Evolutionary conservation across 345 rosid species (phyloP).

Genomic region (Eucalyptus cloeziana): DNA sequence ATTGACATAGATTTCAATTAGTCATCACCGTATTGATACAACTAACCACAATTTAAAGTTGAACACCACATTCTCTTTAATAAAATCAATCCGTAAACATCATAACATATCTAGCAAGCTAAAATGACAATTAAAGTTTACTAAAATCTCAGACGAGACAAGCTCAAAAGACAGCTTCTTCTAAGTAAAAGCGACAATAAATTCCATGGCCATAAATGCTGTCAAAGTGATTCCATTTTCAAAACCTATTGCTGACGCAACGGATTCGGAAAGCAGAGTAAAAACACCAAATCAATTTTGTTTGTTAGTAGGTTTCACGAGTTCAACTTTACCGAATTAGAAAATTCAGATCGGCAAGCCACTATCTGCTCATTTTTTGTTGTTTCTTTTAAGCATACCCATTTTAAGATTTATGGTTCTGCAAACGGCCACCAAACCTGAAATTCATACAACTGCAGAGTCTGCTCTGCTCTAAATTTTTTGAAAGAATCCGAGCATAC

Average conservation of each 20-base stretch:
- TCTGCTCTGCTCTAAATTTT: too few species aligned
- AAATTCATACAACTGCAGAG: too few species aligned
- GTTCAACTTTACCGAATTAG: not conserved
- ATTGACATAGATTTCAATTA: not conserved
- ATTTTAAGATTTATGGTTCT: too few species aligned
- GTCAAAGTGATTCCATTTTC: not conserved
- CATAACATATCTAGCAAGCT: too few species aligned
- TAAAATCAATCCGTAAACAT: too few species aligned
- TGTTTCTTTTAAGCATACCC: too few species aligned
- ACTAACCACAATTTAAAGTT: not conserved
- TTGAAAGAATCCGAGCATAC: too few species aligned
- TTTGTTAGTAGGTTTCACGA: not conserved
- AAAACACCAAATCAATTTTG: not conserved
- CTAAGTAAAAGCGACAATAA: not conserved
- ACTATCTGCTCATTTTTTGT: too few species aligned
- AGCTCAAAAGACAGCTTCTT: not conserved
- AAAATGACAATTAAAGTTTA: too few species aligned
- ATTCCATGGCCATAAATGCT: not conserved
- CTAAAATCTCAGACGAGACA: not conserved
- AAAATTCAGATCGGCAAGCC: too few species aligned
- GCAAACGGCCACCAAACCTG: too few species aligned
- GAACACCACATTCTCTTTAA: not conserved
- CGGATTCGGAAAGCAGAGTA: not conserved
- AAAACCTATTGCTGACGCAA: not conserved
- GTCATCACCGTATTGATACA: not conserved